phyloP scores from a whole-genome alignment of 805 yeast genomes.

The Nakazawaea holstii region DNA sequence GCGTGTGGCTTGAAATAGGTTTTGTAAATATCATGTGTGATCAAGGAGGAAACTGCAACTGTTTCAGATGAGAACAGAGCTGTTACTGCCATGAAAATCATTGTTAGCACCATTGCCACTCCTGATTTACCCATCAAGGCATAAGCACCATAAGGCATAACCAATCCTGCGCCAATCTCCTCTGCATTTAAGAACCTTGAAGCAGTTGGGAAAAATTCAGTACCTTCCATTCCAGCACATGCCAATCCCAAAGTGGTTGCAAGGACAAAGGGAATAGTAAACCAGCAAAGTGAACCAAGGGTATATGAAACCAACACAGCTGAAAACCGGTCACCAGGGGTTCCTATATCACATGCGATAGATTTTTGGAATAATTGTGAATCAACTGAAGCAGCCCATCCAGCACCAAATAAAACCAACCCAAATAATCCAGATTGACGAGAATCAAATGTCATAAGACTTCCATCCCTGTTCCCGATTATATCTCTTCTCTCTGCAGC shows the following conservation, averaged over 20 bases:
- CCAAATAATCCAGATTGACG: conserved; percentile 24
- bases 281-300: conserved; percentile 43
- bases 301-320: conserved; percentile 36
- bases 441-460: conserved; percentile 21
- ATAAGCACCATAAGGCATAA: conserved; percentile 44
- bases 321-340: conserved; percentile 13
- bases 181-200: conserved; percentile 28
- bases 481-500: conserved; percentile 17
- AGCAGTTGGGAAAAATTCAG: conserved; percentile 18
- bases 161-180: conserved; percentile 43
- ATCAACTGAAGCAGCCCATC: conserved; percentile 29
- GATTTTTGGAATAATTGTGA: conserved; percentile 31
- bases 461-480: conserved; percentile 15
- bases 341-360: conserved; percentile 35
- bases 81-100: conserved; percentile 49
- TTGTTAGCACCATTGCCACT: conserved; percentile 38
- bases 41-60: conserved; percentile 45
- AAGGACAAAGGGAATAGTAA: conserved; percentile 33
- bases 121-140: conserved; percentile 48
- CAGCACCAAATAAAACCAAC: conserved; percentile 27
- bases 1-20: conserved; percentile 46
- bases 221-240: conserved; percentile 26
- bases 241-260: conserved; percentile 34
- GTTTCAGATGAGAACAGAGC: conserved; percentile 54
- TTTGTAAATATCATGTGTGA: conserved; percentile 46